These are phyloP conservation scores for Macrophomina phaseolina DNA, from an alignment of 2,329 filamentous ascomycete genomes.

Conservation along the genomic window DNA sequence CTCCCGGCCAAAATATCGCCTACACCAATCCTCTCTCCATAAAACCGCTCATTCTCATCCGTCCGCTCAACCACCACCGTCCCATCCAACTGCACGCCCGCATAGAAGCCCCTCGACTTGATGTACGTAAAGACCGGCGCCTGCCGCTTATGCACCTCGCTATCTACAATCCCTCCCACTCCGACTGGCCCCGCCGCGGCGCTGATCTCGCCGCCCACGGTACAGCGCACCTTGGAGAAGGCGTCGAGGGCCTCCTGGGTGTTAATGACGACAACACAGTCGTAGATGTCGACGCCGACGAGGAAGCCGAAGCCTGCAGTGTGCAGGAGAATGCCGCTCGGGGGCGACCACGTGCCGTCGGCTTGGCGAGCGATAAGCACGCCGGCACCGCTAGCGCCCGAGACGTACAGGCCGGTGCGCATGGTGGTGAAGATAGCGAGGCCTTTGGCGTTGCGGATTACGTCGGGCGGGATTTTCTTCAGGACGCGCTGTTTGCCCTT, in stretches of 20 bases:
- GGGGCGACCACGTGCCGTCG: conserved; percentile 89
- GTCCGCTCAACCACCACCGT: conserved; percentile 83
- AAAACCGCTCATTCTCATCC: conserved; percentile 87
- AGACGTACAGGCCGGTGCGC: conserved; percentile 90
- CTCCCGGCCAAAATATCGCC: conserved; percentile 68
- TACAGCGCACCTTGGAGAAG: conserved; percentile 79
- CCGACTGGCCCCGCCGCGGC: conserved; percentile 79
- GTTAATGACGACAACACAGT: conserved; percentile 93
- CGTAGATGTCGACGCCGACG: conserved; percentile 92
- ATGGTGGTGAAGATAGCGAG: conserved; percentile 95
- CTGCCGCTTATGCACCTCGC: conserved; percentile 69
- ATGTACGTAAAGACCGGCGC: conserved; percentile 83
- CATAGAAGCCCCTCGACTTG: conserved; percentile 88
- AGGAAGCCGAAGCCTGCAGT: conserved; percentile 88
- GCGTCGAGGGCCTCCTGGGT: conserved; percentile 81
- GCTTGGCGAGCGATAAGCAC: conserved; percentile 82
- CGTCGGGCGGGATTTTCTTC: conserved; percentile 39
- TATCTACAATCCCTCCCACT: conserved; percentile 74
- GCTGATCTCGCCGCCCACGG: conserved; percentile 80
- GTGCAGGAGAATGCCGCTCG: conserved; percentile 88
- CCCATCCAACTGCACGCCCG: conserved; percentile 84
- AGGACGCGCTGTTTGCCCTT: conserved; percentile 40
- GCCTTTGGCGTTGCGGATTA: conserved; percentile 87
- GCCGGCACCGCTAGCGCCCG: conserved; percentile 87
- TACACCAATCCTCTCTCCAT: conserved; percentile 68